These are phyloP conservation scores for Colletotrichum musicola DNA, from an alignment of 2,329 filamentous ascomycete species.

Conservation along the genomic window DNA sequence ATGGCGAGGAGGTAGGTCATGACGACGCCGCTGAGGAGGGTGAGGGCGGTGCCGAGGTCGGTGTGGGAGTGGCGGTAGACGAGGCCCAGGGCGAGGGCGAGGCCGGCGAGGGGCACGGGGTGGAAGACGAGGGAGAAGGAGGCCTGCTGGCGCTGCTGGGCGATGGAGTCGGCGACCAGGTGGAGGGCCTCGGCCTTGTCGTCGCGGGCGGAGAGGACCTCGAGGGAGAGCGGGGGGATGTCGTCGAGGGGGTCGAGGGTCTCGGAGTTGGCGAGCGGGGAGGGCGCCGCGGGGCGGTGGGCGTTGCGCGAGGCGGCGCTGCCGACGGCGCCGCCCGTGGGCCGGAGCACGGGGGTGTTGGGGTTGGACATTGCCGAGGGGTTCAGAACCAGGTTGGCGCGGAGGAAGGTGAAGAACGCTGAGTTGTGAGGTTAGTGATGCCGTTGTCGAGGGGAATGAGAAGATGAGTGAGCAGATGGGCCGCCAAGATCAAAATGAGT, in stretches of 20 bases:
- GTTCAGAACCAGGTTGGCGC: conserved; percentile 81
- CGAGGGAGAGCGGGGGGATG: conserved; percentile 74
- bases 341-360: conserved; percentile 74
- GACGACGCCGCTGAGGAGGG: conserved; percentile 70
- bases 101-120: conserved; percentile 64
- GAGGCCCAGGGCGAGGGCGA: conserved; percentile 58
- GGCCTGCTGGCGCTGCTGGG: conserved; percentile 81
- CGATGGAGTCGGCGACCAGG: conserved; percentile 84
- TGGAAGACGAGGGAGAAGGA: conserved; percentile 74
- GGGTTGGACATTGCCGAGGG: conserved; percentile 71
- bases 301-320: conserved; percentile 42
- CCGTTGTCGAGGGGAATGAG: neutral
- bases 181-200: conserved; percentile 78
- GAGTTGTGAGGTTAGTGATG: conserved; percentile 40
- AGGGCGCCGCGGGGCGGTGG: conserved; percentile 52
- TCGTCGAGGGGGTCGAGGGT: conserved; percentile 58
- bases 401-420: conserved; percentile 88
- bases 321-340: conserved; percentile 45
- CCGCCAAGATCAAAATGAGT: neutral
- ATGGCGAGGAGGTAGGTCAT: conserved; percentile 74
- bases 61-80: conserved; percentile 62
- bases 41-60: conserved; percentile 68
- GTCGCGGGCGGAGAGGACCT: conserved; percentile 63
- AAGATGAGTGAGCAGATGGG: no score
- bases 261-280: conserved; percentile 55